Percentiles rank a stretch among this genome's conserved stretches.
phyloP scores from a whole-genome alignment of 2,329 filamentous ascomycete genomes.

The Parasarocladium wereldwijsianum region DNA sequence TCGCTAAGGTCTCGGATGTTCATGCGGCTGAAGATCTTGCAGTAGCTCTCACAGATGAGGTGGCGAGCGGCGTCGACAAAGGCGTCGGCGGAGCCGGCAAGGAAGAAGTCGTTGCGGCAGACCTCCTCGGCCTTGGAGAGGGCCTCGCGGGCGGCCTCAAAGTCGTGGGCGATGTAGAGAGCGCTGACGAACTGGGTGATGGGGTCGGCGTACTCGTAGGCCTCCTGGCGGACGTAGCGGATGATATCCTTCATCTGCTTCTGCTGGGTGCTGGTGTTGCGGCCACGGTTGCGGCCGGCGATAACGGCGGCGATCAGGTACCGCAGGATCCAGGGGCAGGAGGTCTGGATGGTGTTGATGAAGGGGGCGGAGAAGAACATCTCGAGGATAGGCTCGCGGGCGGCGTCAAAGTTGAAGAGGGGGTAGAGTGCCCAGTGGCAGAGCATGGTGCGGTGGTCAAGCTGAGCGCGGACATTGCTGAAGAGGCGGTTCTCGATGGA shows the following conservation, averaged over 20 bases:
- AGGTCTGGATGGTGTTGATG: slow-evolving; percentile 99
- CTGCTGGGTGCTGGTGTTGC: slow-evolving; percentile 80
- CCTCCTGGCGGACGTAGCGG: slow-evolving; percentile 89
- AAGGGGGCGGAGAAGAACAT: slow-evolving; percentile 93
- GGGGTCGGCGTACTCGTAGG: slow-evolving; percentile 93
- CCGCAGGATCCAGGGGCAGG: slow-evolving; percentile 89
- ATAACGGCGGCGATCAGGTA: slow-evolving; percentile 92
- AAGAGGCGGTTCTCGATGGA: slow-evolving; percentile 88
- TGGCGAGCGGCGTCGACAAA: slow-evolving; percentile 93
- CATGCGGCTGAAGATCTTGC: slow-evolving; percentile 98
- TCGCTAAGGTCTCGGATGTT: slow-evolving; percentile 94
- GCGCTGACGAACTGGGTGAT: slow-evolving; percentile 94
- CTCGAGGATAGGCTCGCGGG: slow-evolving; percentile 82
- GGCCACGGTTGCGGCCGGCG: slow-evolving; percentile 68
- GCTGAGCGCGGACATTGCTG: slow-evolving; percentile 89
- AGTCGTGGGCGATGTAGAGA: slow-evolving; percentile 74
- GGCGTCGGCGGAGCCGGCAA: slow-evolving; percentile 65
- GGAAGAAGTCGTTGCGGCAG: slow-evolving; percentile 88
- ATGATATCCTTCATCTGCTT: slow-evolving; percentile 98
- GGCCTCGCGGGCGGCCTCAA: slow-evolving; percentile 87
- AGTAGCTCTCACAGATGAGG: slow-evolving; percentile 97
- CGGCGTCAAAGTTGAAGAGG: slow-evolving; percentile 92
- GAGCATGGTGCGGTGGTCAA: slow-evolving; percentile 92
- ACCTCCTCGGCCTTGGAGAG: slow-evolving; percentile 81
- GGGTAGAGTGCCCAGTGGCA: slow-evolving; percentile 98